A percentile compares a stretch with the other conserved stretches of the same genome.
These are phyloP conservation scores for Candida sp. DNA, from an alignment of 1,139 yeast species.

Conservation along the genomic window DNA sequence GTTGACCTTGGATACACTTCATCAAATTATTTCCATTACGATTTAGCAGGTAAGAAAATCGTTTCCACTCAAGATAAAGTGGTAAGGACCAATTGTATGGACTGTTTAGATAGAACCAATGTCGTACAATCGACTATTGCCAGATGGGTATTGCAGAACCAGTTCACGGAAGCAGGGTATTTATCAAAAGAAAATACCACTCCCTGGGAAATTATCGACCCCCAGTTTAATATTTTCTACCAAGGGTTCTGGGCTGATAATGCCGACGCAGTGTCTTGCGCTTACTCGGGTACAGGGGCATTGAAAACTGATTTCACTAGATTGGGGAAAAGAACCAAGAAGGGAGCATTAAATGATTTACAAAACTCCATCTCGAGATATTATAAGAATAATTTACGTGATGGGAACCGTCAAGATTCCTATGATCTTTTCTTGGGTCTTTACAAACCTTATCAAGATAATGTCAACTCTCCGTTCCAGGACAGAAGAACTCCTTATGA, in stretches of 20 bases:
- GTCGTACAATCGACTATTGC: constrained; percentile 94
- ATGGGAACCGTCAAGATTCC: constrained; percentile 94
- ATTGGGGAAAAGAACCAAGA: constrained; percentile 82
- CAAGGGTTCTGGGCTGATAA: constrained; percentile 97
- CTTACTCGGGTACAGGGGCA: constrained; percentile 98
- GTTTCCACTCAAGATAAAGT: constrained; percentile 56
- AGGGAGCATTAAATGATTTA: constrained; percentile 82
- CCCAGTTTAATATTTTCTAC: constrained; percentile 62
- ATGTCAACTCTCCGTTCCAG: constrained; percentile 63
- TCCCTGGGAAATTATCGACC: constrained; percentile 59
- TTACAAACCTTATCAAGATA: constrained; percentile 60
- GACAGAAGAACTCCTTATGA: constrained; percentile 73
- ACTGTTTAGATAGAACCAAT: constrained; percentile 95
- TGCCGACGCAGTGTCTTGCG: constrained; percentile 88
- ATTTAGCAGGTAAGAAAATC: constrained; percentile 32
- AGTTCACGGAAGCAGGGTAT: constrained; percentile 51
- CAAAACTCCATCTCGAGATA: constrained; percentile 83
- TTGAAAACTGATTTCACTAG: constrained; percentile 95
- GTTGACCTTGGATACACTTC: constrained; percentile 59
- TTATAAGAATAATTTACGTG: constrained; percentile 77
- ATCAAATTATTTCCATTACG: constrained; percentile 61
- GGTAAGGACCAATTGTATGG: constrained; percentile 99
- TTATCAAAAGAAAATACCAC: constrained; percentile 18
- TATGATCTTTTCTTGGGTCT: constrained; percentile 85
- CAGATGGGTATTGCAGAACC: constrained; percentile 80